Conservation (phyloP, 331 rosid species). For the Spiraea crenata region DNA sequence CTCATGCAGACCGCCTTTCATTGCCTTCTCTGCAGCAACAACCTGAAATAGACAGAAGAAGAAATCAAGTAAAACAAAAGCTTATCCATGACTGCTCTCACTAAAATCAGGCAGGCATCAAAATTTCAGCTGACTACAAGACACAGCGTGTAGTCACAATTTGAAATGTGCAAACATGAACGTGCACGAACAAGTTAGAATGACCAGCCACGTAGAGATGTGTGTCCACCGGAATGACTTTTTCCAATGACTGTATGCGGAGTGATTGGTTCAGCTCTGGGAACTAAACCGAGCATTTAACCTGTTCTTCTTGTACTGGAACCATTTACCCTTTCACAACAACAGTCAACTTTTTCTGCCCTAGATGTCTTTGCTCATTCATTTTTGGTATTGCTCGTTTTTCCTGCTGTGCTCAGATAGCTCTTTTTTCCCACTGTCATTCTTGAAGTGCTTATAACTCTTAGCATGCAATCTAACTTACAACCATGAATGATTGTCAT, state of each 20-base stretch:
- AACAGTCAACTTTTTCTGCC: no score
- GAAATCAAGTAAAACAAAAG: neutral
- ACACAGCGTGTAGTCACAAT: neutral
- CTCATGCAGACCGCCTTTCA: constrained; percentile 87
- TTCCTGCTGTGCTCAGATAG: neutral
- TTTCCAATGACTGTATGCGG: neutral
- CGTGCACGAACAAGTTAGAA: neutral
- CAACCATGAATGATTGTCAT: neutral
- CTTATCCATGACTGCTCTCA: neutral
- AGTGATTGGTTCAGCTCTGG: neutral
- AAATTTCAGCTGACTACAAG: neutral
- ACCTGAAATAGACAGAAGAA: constrained; percentile 42
- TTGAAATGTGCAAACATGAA: neutral
- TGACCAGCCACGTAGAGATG: neutral
- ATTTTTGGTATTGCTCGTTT: neutral
- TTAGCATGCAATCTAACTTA: neutral
- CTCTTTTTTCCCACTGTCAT: neutral
- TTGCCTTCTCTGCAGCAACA: constrained; percentile 83
- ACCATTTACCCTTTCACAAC: neutral
- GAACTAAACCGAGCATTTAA: neutral
- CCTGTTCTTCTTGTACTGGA: neutral
- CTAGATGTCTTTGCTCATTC: neutral
- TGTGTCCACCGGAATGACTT: neutral
- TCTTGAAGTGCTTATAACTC: neutral
- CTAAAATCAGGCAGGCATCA: neutral